Conservation (phyloP, 1,139 yeast species). For the Lodderomyces metapsilosis region DNA sequence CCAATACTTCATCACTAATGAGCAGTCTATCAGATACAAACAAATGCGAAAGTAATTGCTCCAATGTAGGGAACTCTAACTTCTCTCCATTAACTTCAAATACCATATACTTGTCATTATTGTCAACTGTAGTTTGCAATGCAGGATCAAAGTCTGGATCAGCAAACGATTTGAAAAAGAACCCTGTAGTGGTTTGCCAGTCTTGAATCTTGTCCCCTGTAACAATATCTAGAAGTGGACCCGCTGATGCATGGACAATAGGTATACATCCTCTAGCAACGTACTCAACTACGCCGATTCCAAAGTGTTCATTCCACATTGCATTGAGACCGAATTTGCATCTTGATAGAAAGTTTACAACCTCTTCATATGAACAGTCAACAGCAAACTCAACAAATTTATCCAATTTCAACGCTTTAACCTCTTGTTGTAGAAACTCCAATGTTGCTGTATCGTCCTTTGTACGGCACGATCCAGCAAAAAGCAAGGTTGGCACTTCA, state of each 20-base stretch:
- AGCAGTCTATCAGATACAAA: slow-evolving; percentile 38
- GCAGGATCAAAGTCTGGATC: slow-evolving; percentile 60
- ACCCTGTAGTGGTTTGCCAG: slow-evolving; percentile 58
- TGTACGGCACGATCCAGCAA: slow-evolving; percentile 85
- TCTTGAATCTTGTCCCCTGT: slow-evolving; percentile 17
- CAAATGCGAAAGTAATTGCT: slow-evolving; percentile 33
- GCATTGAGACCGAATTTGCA: slow-evolving; percentile 85
- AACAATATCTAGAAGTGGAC: slow-evolving; percentile 87
- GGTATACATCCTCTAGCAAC: slow-evolving; percentile 86
- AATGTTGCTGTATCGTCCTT: slow-evolving; percentile 65
- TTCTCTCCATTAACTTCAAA: slow-evolving; percentile 18
- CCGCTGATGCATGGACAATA: slow-evolving; percentile 87
- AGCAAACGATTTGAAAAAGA: slow-evolving; percentile 60
- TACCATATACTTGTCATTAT: slow-evolving; percentile 14
- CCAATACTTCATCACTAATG: slow-evolving; percentile 32
- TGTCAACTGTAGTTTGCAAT: slow-evolving; percentile 16
- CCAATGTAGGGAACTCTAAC: slow-evolving; percentile 41
- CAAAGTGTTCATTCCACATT: slow-evolving; percentile 99
- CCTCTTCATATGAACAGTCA: slow-evolving; percentile 71
- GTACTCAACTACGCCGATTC: slow-evolving; percentile 95
- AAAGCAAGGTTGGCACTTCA: slow-evolving; percentile 52
- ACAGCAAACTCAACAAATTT: slow-evolving; percentile 63
- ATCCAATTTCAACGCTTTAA: slow-evolving; percentile 45
- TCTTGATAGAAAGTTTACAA: slow-evolving; percentile 52
- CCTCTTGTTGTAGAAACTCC: slow-evolving; percentile 42